Percentiles rank a stretch among this genome's conserved stretches.
phyloP scores from a whole-genome alignment of 2,329 filamentous ascomycete genomes.

The Aspergillus sp. region DNA sequence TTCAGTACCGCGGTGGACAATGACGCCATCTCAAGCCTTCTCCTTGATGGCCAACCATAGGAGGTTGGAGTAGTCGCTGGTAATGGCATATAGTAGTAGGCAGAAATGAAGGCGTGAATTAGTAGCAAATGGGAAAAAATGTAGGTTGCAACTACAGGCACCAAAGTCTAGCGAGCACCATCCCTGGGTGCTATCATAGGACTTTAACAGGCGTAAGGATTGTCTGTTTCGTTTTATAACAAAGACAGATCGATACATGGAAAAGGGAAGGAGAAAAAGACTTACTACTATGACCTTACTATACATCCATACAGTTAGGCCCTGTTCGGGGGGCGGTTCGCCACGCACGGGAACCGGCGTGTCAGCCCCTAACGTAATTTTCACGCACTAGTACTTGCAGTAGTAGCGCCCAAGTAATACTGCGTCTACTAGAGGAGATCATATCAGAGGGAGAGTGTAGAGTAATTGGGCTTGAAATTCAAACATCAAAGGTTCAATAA shows the following conservation, averaged over 20 bases:
- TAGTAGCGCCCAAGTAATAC: background rate
- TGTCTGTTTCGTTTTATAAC: no score
- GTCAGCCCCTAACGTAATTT: conserved; percentile 2
- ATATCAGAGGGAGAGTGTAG: background rate
- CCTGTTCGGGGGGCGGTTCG: background rate
- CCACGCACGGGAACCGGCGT: background rate
- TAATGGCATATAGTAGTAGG: no score
- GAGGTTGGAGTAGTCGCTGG: background rate
- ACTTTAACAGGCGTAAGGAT: no score
- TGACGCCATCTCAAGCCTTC: background rate
- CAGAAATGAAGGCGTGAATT: no score
- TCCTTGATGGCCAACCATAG: background rate
- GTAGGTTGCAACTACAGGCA: no score
- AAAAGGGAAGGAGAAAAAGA: background rate
- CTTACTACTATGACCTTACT: background rate
- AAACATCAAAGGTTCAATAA: no score
- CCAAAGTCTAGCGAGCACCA: no score
- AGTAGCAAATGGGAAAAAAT: no score
- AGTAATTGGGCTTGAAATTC: background rate
- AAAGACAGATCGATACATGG: background rate
- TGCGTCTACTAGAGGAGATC: background rate
- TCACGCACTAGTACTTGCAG: background rate
- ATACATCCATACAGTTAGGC: background rate
- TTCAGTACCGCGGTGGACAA: background rate
- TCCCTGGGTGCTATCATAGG: no score